phyloP scores from a whole-genome alignment of 495 filamentous ascomycete species.

The Neurospora hispaniola region DNA sequence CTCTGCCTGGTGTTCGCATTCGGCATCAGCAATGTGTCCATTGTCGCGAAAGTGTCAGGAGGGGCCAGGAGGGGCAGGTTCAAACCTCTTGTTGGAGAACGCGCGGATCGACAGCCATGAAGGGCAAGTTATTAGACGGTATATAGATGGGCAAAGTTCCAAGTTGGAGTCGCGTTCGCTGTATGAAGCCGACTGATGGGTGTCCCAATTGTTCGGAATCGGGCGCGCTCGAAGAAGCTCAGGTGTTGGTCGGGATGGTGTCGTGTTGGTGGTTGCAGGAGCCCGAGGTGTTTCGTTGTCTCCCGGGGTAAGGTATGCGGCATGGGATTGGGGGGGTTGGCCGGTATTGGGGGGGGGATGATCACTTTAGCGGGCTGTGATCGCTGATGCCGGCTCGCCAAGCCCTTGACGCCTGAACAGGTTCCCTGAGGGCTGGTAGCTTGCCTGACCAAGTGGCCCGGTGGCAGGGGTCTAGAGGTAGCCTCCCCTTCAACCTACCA shows the following conservation, averaged over 20 bases:
- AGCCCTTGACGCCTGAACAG: neutral
- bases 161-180: neutral
- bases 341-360: neutral
- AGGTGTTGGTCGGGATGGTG: neutral
- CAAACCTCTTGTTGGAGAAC: constrained; percentile 36
- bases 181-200: neutral
- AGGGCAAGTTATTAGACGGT: constrained; percentile 9
- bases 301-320: neutral
- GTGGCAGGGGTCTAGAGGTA: neutral
- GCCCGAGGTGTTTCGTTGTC: neutral
- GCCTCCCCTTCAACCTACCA: neutral
- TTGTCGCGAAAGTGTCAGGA: constrained; percentile 4
- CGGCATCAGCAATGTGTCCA: constrained; percentile 15
- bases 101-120: constrained; percentile 38
- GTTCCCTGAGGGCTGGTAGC: neutral
- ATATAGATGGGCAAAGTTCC: neutral
- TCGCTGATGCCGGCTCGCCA: neutral
- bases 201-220: neutral
- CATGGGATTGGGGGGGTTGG: neutral
- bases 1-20: constrained; percentile 51
- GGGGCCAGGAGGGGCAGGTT: constrained; percentile 14
- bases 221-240: neutral
- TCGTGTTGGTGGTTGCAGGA: neutral
- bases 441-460: too few species aligned
- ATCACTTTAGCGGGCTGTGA: neutral